Percentiles rank a stretch among this genome's conserved stretches.
phyloP scores from a whole-genome alignment of 1,139 yeast genomes.

The Meyerozyma guilliermondii region DNA sequence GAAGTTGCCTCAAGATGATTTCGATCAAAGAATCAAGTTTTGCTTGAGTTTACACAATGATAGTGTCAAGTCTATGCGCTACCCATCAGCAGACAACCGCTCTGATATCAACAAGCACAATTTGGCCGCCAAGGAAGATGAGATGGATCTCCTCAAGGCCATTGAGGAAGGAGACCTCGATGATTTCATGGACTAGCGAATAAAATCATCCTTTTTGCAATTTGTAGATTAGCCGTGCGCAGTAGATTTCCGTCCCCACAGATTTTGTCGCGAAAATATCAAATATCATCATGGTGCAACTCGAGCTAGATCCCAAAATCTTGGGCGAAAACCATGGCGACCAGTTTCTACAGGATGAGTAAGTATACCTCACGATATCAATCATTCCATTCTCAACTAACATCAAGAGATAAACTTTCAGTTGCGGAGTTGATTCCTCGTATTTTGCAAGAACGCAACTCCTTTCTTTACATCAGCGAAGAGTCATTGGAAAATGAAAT shows the following conservation, averaged over 20 bases:
- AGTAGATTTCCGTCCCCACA: background rate
- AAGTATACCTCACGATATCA: background rate
- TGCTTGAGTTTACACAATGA: conserved; percentile 90
- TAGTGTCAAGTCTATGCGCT: conserved; percentile 92
- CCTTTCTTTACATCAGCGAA: conserved; percentile 51
- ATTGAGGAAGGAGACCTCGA: conserved; percentile 48
- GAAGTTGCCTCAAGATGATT: conserved; percentile 77
- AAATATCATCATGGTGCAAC: background rate
- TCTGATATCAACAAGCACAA: conserved; percentile 20
- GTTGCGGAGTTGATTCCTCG: conserved; percentile 39
- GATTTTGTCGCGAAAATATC: background rate
- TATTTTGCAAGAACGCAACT: conserved; percentile 33
- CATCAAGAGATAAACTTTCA: conserved; percentile 29
- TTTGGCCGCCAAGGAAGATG: conserved; percentile 36
- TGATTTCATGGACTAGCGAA: conserved; percentile 40
- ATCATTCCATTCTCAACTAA: conserved; percentile 6
- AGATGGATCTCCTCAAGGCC: conserved; percentile 42
- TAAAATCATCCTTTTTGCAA: background rate
- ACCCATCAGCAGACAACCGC: conserved; percentile 52
- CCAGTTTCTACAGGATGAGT: conserved; percentile 10
- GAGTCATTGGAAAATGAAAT: conserved; percentile 42
- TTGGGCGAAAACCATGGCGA: conserved; percentile 4
- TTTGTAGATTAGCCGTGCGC: background rate
- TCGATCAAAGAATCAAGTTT: conserved; percentile 90
- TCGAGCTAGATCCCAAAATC: background rate